phyloP scores from a whole-genome alignment of 805 yeast species.

The Candida schatavii region DNA sequence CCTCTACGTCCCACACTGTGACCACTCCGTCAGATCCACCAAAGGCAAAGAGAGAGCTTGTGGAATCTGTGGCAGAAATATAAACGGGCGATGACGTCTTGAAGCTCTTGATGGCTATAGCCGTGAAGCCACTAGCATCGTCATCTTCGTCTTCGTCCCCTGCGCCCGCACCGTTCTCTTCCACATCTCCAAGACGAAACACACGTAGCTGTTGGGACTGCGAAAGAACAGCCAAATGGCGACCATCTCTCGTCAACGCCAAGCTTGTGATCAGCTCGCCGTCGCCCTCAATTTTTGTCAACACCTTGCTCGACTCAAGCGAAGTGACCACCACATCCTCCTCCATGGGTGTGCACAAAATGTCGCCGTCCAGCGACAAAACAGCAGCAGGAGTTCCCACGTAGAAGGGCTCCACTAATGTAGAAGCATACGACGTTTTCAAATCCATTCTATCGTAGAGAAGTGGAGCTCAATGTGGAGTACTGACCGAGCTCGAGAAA shows the following conservation, averaged over 20 bases:
- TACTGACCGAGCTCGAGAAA: too few species aligned
- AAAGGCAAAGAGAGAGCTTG: slow-evolving; percentile 83
- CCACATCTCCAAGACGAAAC: slow-evolving; percentile 33
- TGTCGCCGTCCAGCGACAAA: slow-evolving; percentile 55
- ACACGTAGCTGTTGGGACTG: slow-evolving; percentile 81
- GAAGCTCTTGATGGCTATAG: slow-evolving; percentile 41
- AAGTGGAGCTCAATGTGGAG: too few species aligned
- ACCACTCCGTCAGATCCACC: slow-evolving; percentile 95
- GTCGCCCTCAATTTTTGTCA: slow-evolving; percentile 76
- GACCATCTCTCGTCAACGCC: slow-evolving; percentile 73
- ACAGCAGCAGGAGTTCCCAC: slow-evolving; percentile 81
- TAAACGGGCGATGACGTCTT: slow-evolving; percentile 79
- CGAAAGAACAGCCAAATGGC: slow-evolving; percentile 66
- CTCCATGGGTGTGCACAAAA: slow-evolving; percentile 75
- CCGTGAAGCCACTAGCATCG: slow-evolving; percentile 16
- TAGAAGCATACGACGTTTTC: slow-evolving; percentile 42
- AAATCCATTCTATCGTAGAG: slow-evolving; percentile 9
- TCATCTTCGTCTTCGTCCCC: slow-evolving; percentile 13
- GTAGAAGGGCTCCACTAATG: slow-evolving; percentile 75
- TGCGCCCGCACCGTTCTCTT: slow-evolving; percentile 4
- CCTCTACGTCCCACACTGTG: slow-evolving; percentile 88
- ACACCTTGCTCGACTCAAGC: slow-evolving; percentile 50
- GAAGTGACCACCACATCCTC: slow-evolving; percentile 76
- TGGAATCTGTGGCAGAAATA: slow-evolving; percentile 70
- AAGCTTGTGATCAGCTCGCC: slow-evolving; percentile 77